phyloP scores from a whole-genome alignment of 2,329 filamentous ascomycete genomes.

The Monosporascus ibericus region DNA sequence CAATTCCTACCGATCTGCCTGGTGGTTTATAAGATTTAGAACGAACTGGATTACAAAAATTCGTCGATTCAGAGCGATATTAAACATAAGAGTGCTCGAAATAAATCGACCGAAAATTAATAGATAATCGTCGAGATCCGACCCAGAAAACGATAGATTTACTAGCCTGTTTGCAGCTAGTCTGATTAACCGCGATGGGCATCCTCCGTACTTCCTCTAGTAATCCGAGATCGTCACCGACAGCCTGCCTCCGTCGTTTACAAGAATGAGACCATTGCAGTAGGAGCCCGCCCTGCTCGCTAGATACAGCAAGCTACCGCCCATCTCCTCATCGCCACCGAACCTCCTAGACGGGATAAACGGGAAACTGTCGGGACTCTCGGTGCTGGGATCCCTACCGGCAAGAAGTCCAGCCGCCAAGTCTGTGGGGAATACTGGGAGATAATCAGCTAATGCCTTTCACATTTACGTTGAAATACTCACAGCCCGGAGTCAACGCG shows the following conservation, averaged over 20 bases:
- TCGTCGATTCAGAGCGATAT: too few relatives aligned
- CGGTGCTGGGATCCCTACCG: slow-evolving; percentile 16
- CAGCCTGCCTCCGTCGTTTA: slow-evolving; percentile 22
- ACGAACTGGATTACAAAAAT: too few relatives aligned
- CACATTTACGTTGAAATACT: slow-evolving; percentile 10
- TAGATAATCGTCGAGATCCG: too few relatives aligned
- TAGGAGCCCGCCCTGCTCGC: slow-evolving; percentile 23
- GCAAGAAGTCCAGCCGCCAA: slow-evolving; percentile 12
- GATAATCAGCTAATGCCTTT: not conserved
- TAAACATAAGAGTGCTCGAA: too few relatives aligned
- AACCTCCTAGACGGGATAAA: slow-evolving; percentile 22
- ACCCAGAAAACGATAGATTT: too few relatives aligned
- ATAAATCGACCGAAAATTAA: too few relatives aligned
- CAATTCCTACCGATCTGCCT: too few relatives aligned
- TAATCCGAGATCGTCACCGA: slow-evolving; percentile 17
- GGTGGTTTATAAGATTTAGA: too few relatives aligned
- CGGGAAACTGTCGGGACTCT: slow-evolving; percentile 9
- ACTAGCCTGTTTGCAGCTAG: too few relatives aligned
- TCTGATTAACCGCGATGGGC: too few relatives aligned
- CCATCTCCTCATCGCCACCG: slow-evolving; percentile 24
- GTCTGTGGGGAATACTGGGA: slow-evolving; percentile 22
- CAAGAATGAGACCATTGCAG: slow-evolving; percentile 21
- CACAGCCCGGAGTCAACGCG: slow-evolving; percentile 35
- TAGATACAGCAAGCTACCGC: slow-evolving; percentile 20
- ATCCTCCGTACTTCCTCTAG: not conserved